Base-by-base conservation (phyloP, 352 stramenopile species). In the Phytophthora pistaciae region DNA sequence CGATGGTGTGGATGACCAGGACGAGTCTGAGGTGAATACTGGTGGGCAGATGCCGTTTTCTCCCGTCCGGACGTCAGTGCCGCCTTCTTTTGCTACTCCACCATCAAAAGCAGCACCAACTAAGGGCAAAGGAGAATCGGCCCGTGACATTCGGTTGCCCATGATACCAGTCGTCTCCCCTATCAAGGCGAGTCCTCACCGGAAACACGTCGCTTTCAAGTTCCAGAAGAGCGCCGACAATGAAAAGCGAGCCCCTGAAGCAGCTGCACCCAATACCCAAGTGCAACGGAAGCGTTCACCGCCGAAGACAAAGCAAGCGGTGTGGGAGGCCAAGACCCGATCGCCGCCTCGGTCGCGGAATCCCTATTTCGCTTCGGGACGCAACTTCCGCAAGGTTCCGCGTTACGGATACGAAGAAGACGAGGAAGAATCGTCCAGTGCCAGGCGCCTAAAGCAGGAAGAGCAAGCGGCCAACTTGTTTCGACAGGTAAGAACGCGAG, bases 141-240 rank as follows among this genome's bases (percentile, higher is more conserved):
- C 14, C 16, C 23, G 59, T 5, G 50, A 61, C n/a, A 56, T 56
- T 23, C 31, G 66, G 27, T 57, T 84, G 5, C 77, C 79, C 20
- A 31, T 76, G 36, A 84, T 91, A 8, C 79, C 83, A 1, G 72
- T 76, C 0, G 68, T 91, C 16, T 92, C 84, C 5, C 84, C 82
- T 1, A 86, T 92, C 63, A 85, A 85, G 67, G 58, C 80, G 1
- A 86, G 71, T 57, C 66, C 70, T 4, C 64, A 77, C 42, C 74
- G 65, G 27, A 88, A 84, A 18, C 78, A 84, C 56, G 78, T 90
- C 1, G 67, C 56, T 3, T 87, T 85, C 44, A 67, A 69, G 60
- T 75, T 83, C 44, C 44, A 69, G 16, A 57, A 38, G 21, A 58
- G 64, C 18, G 3, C 25, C 9, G 56, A 58, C 18, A 65, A 42